Conservation (phyloP, 2,329 filamentous ascomycete genomes). For the Colletotrichum limetticola region DNA sequence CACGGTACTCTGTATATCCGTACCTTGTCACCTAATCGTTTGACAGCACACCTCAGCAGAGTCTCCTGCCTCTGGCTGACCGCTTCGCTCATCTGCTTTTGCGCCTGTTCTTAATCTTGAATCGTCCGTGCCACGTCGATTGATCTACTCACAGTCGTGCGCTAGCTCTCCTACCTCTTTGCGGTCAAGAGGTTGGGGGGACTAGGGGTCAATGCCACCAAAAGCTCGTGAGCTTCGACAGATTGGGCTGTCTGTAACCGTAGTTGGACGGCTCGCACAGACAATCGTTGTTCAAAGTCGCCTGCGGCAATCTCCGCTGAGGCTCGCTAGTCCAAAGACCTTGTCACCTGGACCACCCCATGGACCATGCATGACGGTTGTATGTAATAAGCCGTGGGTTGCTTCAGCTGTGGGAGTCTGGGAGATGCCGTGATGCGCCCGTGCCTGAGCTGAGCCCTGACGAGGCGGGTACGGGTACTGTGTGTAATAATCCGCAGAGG, state of each 20-base stretch:
- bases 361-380: slow-evolving; percentile 26
- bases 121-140: neutral
- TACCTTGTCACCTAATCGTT: neutral
- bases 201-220: slow-evolving; percentile 22
- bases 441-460: slow-evolving; percentile 27
- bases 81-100: slow-evolving; percentile 2
- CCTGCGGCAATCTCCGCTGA: slow-evolving; percentile 33
- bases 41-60: neutral
- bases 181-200: neutral
- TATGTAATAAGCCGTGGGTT: slow-evolving; percentile 21
- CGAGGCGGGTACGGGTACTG: slow-evolving; percentile 13
- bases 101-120: neutral
- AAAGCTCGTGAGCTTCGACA: slow-evolving; percentile 21
- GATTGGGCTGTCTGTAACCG: slow-evolving; percentile 20
- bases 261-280: slow-evolving; percentile 25
- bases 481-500: slow-evolving; percentile 5
- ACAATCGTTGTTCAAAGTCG: slow-evolving; percentile 20
- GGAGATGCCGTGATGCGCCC: slow-evolving; percentile 19
- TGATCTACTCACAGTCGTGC: neutral
- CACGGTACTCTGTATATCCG: neutral
- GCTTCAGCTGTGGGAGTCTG: slow-evolving; percentile 11
- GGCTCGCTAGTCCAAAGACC: slow-evolving; percentile 11
- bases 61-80: slow-evolving; percentile 14
- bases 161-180: neutral
- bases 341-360: slow-evolving; percentile 3